phyloP scores from a whole-genome alignment of 129 eudicot species.

The Pseudognaphalium luteoalbum region DNA sequence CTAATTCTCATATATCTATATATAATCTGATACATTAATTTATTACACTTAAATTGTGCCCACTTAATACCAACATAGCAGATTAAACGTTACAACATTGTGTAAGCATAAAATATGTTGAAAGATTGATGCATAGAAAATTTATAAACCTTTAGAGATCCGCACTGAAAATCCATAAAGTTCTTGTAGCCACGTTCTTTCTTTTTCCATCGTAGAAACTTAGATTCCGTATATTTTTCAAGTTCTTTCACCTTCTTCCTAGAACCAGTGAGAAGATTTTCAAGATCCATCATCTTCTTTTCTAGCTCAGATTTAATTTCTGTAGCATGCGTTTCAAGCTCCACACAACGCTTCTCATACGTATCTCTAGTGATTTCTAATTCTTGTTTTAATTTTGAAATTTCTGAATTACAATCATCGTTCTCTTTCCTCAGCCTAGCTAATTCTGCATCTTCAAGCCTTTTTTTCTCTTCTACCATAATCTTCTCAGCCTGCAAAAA shows the following conservation, averaged over 20 bases:
- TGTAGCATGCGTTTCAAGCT: slow-evolving; percentile 47
- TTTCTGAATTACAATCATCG: slow-evolving; percentile 40
- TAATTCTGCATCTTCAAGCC: slow-evolving; percentile 52
- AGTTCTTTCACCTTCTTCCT: slow-evolving; percentile 65
- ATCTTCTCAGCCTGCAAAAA: slow-evolving; percentile 57
- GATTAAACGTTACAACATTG: background rate
- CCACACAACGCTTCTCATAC: slow-evolving; percentile 42
- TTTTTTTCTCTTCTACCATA: slow-evolving; percentile 63
- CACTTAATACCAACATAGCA: background rate
- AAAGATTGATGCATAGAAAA: background rate
- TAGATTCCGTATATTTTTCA: slow-evolving; percentile 61
- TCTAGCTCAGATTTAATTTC: slow-evolving; percentile 51
- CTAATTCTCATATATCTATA: background rate
- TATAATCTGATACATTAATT: no score
- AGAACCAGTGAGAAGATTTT: slow-evolving; percentile 50
- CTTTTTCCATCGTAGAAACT: slow-evolving; percentile 56
- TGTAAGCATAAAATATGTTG: background rate
- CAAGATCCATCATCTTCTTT: slow-evolving; percentile 59
- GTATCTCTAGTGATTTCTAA: slow-evolving; percentile 36
- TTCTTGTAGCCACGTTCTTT: slow-evolving; percentile 62
- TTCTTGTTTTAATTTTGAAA: slow-evolving; percentile 45
- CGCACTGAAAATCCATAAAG: slow-evolving; percentile 60
- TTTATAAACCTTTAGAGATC: slow-evolving; percentile 59
- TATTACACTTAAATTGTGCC: background rate
- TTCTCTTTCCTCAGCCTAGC: slow-evolving; percentile 55